Conservation (phyloP, 495 filamentous ascomycete genomes). For the Penicillium soppii region DNA sequence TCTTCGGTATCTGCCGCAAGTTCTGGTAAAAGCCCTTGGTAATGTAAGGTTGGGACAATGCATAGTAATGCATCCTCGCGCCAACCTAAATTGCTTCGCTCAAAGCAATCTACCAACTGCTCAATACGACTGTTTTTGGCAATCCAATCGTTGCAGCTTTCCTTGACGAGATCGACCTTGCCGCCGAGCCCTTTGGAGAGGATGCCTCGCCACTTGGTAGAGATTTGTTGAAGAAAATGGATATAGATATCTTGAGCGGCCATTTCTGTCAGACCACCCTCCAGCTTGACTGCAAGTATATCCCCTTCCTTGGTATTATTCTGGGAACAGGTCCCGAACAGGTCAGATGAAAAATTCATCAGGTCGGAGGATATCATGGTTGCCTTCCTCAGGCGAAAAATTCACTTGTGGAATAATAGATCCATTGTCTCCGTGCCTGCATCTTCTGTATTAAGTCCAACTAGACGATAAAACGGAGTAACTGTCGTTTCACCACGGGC, state of each 20-base stretch:
- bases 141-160: no score
- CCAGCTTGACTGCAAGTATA: conserved; percentile 24
- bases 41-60: conserved; percentile 30
- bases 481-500: conserved; percentile 13
- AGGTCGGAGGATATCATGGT: conserved; percentile 21
- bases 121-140: conserved; percentile 25
- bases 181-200: conserved; percentile 19
- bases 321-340: conserved; percentile 26
- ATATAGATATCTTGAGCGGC: conserved; percentile 41
- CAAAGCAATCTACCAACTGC: conserved; percentile 27
- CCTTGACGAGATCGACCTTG: conserved; percentile 17
- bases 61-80: conserved; percentile 39
- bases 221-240: conserved; percentile 24
- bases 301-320: conserved; percentile 9
- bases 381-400: conserved; percentile 30
- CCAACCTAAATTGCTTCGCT: conserved; percentile 18
- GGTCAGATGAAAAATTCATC: conserved; percentile 15
- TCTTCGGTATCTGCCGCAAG: conserved; percentile 30
- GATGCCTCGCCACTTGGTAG: no score
- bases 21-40: conserved; percentile 19
- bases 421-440: conserved; percentile 23
- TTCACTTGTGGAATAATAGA: conserved; percentile 42
- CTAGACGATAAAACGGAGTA: conserved; percentile 20
- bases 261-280: conserved; percentile 28
- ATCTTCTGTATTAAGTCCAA: conserved; percentile 26